Percentiles rank a stretch among this genome's conserved stretches.
Conservation (phyloP, 805 yeast genomes). For the Ogataea pilisensis region DNA sequence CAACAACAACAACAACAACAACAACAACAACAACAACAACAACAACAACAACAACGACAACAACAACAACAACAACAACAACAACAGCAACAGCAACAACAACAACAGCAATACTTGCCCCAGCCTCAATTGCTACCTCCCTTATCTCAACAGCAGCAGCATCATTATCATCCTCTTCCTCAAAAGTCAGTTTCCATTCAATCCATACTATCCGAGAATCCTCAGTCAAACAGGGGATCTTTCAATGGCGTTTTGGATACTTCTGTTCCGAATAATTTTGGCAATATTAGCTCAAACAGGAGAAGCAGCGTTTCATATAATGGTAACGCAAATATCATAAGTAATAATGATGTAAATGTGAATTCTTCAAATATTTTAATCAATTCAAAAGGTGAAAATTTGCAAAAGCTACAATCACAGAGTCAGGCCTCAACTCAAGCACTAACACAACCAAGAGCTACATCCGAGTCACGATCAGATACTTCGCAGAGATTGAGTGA, state of each 20-base stretch:
- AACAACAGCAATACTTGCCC: constrained; percentile 1
- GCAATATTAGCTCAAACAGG: not conserved
- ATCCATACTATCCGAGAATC: constrained; percentile 10
- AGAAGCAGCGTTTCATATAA: not conserved
- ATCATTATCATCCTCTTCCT: not conserved
- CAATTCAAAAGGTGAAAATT: not conserved
- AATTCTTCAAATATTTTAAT: not conserved
- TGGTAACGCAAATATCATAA: not conserved
- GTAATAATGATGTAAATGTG: not conserved
- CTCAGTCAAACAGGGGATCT: not conserved
- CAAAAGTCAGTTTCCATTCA: constrained; percentile 12
- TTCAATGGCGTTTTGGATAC: not conserved
- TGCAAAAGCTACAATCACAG: not conserved
- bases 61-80: too few species aligned
- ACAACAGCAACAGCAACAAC: too few species aligned
- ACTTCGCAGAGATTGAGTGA: not conserved
- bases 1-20: too few species aligned
- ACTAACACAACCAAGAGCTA: not conserved
- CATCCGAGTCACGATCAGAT: not conserved
- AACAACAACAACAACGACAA: too few species aligned
- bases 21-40: too few species aligned
- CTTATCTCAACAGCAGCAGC: constrained; percentile 1
- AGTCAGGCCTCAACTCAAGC: not conserved
- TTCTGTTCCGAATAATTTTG: not conserved
- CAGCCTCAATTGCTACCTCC: constrained; percentile 5